Percentiles rank a stretch among this genome's conserved stretches.
phyloP scores from a whole-genome alignment of 2,329 filamentous ascomycete species.

The Laburnicola sp. region DNA sequence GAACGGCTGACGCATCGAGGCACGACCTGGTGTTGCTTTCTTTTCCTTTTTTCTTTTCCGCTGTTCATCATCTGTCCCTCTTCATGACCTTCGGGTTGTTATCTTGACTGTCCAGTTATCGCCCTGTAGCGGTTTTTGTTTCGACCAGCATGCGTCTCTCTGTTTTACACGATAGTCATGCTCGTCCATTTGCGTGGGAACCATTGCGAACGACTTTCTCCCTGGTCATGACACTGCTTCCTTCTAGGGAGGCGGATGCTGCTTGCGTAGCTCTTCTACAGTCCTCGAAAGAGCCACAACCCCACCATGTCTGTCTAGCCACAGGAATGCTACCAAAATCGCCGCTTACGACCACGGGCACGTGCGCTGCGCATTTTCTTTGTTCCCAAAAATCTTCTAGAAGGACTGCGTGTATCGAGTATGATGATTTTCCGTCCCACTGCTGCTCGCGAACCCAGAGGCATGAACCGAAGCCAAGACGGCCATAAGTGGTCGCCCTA shows the following conservation, averaged over 20 bases:
- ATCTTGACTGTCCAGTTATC: too few species aligned
- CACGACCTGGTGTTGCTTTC: too few species aligned
- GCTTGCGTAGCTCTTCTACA: slow-evolving; percentile 17
- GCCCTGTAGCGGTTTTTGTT: too few species aligned
- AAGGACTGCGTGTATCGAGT: slow-evolving; percentile 17
- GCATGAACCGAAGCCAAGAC: slow-evolving; percentile 27
- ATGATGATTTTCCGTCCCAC: slow-evolving; percentile 12
- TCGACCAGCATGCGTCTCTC: too few species aligned
- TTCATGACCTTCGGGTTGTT: too few species aligned
- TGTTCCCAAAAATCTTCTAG: slow-evolving; percentile 35
- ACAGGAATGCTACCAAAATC: slow-evolving; percentile 13
- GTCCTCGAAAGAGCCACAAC: slow-evolving; percentile 15
- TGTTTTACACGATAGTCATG: too few species aligned
- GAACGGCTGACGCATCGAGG: too few species aligned
- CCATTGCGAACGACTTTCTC: not conserved
- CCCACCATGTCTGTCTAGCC: slow-evolving; percentile 26
- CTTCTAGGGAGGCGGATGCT: not conserved
- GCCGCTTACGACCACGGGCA: slow-evolving; percentile 23
- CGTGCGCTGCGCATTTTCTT: slow-evolving; percentile 31
- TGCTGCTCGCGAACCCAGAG: slow-evolving; percentile 25
- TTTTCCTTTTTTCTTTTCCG: too few species aligned
- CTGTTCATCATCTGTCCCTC: too few species aligned
- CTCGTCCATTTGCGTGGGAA: not conserved
- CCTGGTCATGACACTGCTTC: not conserved
- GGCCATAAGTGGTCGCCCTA: slow-evolving; percentile 28